Percentiles rank a stretch among this genome's conserved stretches.
These are phyloP conservation scores for Schizophyllum amplum DNA, from an alignment of 1,284 basidiomycete species.

Conservation along the genomic window DNA sequence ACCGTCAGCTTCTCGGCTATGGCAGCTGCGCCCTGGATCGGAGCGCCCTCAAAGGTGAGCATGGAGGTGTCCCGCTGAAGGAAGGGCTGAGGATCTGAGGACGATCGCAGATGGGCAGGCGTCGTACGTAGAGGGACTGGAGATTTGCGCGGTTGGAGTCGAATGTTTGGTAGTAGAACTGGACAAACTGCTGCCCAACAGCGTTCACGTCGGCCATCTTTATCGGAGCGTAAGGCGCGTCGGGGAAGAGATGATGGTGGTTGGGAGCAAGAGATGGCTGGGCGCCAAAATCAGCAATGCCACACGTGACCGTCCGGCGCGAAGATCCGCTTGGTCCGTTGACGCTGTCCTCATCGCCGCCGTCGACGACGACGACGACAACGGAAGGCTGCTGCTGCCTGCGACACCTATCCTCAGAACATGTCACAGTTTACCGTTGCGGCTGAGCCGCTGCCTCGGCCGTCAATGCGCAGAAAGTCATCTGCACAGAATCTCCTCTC, in stretches of 20 bases:
- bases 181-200: conserved; percentile 60
- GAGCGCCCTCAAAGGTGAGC: conserved; percentile 80
- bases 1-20: conserved; percentile 85
- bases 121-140: conserved; percentile 64
- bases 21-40: conserved; percentile 45
- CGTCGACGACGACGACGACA: neutral
- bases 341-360: neutral
- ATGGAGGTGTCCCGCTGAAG: conserved; percentile 76
- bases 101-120: conserved; percentile 14
- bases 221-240: neutral
- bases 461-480: conserved; percentile 72
- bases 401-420: neutral
- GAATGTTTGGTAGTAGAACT: conserved; percentile 74
- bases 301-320: neutral
- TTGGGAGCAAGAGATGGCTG: conserved; percentile 9
- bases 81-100: conserved; percentile 18
- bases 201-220: conserved; percentile 65
- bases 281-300: neutral
- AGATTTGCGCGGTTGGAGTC: conserved; percentile 52
- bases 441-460: conserved; percentile 28
- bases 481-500: conserved; percentile 75
- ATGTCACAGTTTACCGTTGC: conserved; percentile 31
- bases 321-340: neutral
- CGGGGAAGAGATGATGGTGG: conserved; percentile 9
- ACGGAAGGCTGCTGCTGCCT: too few relatives aligned